phyloP scores from a whole-genome alignment of 2,329 filamentous ascomycete species.

The Cladosporium sp. region DNA sequence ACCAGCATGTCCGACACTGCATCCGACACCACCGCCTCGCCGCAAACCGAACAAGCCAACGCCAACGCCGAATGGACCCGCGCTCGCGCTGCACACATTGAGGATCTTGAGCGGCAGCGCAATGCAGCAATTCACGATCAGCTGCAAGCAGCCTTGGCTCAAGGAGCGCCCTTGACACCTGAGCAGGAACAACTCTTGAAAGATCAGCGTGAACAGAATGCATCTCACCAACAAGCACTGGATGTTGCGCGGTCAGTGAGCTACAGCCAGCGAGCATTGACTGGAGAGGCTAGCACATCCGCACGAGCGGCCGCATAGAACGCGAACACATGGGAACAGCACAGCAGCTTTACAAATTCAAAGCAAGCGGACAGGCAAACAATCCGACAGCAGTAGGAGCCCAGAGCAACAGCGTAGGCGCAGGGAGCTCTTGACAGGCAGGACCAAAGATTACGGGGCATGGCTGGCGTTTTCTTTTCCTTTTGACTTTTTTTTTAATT shows the following conservation, averaged over 20 bases:
- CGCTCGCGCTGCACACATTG: conserved; percentile 24
- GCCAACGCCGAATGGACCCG: conserved; percentile 21
- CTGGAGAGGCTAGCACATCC: conserved; percentile 6
- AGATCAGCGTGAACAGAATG: conserved; percentile 28
- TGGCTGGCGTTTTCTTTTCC: not conserved
- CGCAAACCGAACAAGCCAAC: conserved; percentile 12
- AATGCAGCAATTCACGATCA: conserved; percentile 27
- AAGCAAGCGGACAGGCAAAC: too few relatives aligned
- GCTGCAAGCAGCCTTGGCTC: conserved; percentile 28
- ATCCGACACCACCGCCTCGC: conserved; percentile 8
- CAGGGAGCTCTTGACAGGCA: not conserved
- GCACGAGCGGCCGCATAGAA: conserved; percentile 5
- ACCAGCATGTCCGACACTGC: conserved; percentile 11
- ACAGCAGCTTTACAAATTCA: too few relatives aligned
- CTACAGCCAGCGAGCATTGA: conserved; percentile 1
- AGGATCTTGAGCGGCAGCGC: conserved; percentile 23
- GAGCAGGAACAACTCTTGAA: conserved; percentile 34
- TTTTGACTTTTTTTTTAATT: not conserved
- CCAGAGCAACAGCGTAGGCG: not conserved
- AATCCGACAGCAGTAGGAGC: not conserved
- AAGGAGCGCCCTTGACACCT: conserved; percentile 29
- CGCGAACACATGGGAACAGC: not conserved
- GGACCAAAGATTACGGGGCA: not conserved
- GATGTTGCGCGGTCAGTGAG: conserved; percentile 6
- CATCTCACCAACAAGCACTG: not conserved